Evolutionary conservation across 768 basidiomycete genomes (phyloP), one percentile per base, ranked within the genome.

Genomic region (Paxillus rubicundulus): DNA sequence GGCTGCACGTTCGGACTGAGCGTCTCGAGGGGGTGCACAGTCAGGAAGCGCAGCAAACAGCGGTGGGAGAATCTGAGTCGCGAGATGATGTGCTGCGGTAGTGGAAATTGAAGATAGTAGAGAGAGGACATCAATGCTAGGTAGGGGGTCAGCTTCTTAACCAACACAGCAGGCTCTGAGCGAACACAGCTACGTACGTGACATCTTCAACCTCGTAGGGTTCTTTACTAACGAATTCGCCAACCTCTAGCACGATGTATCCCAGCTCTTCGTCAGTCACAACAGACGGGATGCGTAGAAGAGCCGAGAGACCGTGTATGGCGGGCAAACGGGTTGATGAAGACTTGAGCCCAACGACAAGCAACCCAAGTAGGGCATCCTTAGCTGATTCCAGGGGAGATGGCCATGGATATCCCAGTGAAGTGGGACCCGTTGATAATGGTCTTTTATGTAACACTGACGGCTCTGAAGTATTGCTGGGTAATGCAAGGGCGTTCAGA

Each of bases 11-110:
- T 82, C 81, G 3, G 68, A 58, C 2, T 70, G 69, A 12, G 81
- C 84, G 5, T 82, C 76, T 17, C 80, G 70, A 1, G 73, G 33
- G 4, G 91, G 86, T 7, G 86, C 79, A 20, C 59, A 54, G 47
- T 88, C 85, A 2, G 96, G 92, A 1, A 98, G 78, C 9, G 81
- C 72, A 28, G 73, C 73, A 66, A 97, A 91, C 9, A 98, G 78
- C 2, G 87, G 70, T 0, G 95, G 94, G 4, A 98, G 81, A 0
- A 87, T 92, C 52, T 84, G 82, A 28, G 83, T 77, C 46, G 83
- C 80, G 32, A 98, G 75, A 54, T 86, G 82, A 16, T 73, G 74
- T 10, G 92, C 81, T 2, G 84, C 68, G n/a, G 70, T 68, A 17
- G 72, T 57, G 4, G 91, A 80, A 33, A 93, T 79, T 1, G 73